Evolutionary conservation across 192 early-diverging fungal genomes (phyloP).

Genomic region (Irineochytrium annulatum): DNA sequence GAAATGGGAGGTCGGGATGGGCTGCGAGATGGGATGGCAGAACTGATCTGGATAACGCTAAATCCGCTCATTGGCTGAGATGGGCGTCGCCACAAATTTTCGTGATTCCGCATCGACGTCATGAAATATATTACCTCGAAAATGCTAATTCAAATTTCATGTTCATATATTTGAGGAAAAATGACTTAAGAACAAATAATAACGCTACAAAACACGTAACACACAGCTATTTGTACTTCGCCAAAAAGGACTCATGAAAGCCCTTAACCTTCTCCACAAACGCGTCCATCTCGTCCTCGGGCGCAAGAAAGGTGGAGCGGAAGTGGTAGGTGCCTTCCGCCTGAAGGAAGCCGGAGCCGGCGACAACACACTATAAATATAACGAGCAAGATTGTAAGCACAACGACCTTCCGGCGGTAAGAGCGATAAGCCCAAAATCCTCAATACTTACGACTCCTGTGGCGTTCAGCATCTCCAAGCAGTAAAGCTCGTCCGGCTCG

Average conservation of each 20-base stretch:
- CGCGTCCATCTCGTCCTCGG: constrained; percentile 85
- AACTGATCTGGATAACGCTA: too few species aligned
- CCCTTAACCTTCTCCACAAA: constrained; percentile 71
- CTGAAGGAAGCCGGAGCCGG: constrained; percentile 92
- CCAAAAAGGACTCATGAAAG: constrained; percentile 83
- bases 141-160: not conserved
- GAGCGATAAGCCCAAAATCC: too few species aligned
- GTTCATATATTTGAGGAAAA: not conserved
- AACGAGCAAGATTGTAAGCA: not conserved
- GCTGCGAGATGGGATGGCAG: not conserved
- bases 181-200: not conserved
- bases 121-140: too few species aligned
- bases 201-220: constrained; percentile 7
- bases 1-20: not conserved
- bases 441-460: constrained; percentile 71
- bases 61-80: too few species aligned
- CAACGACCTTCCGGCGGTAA: not conserved
- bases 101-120: too few species aligned
- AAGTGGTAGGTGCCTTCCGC: constrained; percentile 88
- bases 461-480: constrained; percentile 84
- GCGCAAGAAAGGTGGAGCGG: constrained; percentile 93
- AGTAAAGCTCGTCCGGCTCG: constrained; percentile 85
- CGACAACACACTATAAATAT: constrained; percentile 69
- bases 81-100: too few species aligned
- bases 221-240: constrained; percentile 51